Percentiles rank a stretch among this genome's conserved stretches.
These are phyloP conservation scores for Calonectria leucothoes DNA, from an alignment of 2,329 filamentous ascomycete species.

Conservation along the genomic window DNA sequence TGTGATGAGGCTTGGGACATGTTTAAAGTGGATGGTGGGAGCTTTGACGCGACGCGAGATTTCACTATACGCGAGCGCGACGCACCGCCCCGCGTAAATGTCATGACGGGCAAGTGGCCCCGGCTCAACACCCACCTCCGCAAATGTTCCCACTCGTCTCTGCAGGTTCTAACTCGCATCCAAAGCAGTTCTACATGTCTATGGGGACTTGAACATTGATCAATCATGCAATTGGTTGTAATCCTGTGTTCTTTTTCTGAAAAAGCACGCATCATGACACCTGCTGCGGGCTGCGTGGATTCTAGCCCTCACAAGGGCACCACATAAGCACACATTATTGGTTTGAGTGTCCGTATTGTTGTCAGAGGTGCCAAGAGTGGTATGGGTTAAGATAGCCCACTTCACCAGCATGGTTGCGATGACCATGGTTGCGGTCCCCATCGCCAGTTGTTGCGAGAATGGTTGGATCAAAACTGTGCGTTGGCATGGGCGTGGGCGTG, in stretches of 20 bases:
- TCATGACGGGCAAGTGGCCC: not conserved
- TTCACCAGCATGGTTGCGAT: too few species aligned
- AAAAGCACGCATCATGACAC: not conserved
- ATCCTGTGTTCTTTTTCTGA: too few species aligned
- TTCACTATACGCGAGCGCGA: slow-evolving; percentile 36
- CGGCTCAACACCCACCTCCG: not conserved
- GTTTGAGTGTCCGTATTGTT: too few species aligned
- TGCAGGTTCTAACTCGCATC: not conserved
- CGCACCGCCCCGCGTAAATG: slow-evolving; percentile 40
- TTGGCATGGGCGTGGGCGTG: too few species aligned
- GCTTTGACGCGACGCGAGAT: slow-evolving; percentile 48
- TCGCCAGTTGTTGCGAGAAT: too few species aligned
- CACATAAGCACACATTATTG: too few species aligned
- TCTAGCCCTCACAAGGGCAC: not conserved
- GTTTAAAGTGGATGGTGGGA: slow-evolving; percentile 41
- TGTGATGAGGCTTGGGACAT: not conserved
- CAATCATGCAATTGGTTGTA: not conserved
- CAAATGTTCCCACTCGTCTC: not conserved
- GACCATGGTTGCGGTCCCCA: too few species aligned
- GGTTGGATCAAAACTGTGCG: too few species aligned
- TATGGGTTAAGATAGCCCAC: too few species aligned
- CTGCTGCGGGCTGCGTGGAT: not conserved
- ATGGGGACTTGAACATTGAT: not conserved
- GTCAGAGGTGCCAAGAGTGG: too few species aligned
- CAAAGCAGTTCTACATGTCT: not conserved